These are phyloP conservation scores for thale cress (Arabidopsis thaliana) DNA, from an alignment of 345 rosid genomes.

Conservation along the genomic window TAIR10.1 NC_003071.7:15745001-15745500, in stretches of 20 bases:
- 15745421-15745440: slow-evolving; percentile 85
- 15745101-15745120: slow-evolving; percentile 86
- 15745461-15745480: slow-evolving; percentile 10
- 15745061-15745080: slow-evolving; percentile 41
- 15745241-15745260: not conserved
- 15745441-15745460: slow-evolving; percentile 66
- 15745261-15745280: not conserved
- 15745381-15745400: slow-evolving; percentile 78
- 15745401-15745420: slow-evolving; percentile 77
- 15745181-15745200: slow-evolving; percentile 6
- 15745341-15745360: slow-evolving; percentile 95
- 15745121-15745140: slow-evolving; percentile 69
- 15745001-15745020: slow-evolving; percentile 33
- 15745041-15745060: slow-evolving; percentile 41
- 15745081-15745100: slow-evolving; percentile 85
- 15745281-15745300: not conserved
- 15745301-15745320: slow-evolving; percentile 76
- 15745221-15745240: not conserved
- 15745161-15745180: slow-evolving; percentile 21
- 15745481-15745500: not conserved
- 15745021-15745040: slow-evolving; percentile 12
- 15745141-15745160: slow-evolving; percentile 53
- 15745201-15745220: slow-evolving; percentile 1
- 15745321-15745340: slow-evolving; percentile 82
- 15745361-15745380: slow-evolving; percentile 97